A percentile compares a stretch with the other conserved stretches of the same genome.
phyloP scores from a whole-genome alignment of 371 early-diverging fungal genomes.

The Rhizopus sp. region DNA sequence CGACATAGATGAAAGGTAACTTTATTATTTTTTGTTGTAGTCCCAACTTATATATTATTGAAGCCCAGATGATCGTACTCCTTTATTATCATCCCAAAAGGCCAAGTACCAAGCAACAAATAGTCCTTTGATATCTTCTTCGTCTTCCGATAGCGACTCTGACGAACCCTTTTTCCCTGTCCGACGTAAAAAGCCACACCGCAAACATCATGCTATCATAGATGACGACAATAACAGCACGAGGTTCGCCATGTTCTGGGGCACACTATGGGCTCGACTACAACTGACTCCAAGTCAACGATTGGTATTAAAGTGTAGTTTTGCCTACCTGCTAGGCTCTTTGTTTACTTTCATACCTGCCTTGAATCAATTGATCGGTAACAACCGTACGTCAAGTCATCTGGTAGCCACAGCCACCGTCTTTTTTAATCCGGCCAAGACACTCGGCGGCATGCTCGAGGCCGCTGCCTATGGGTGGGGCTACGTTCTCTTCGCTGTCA shows the following conservation, averaged over 20 bases:
- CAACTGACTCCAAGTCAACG: constrained; percentile 32
- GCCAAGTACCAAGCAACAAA: constrained; percentile 14
- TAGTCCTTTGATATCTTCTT: constrained; percentile 6
- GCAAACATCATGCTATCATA: constrained; percentile 7
- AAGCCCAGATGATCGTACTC: constrained; percentile 22
- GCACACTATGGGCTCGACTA: background rate
- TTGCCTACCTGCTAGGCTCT: constrained; percentile 60
- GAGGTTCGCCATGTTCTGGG: background rate
- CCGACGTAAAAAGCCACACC: constrained; percentile 4
- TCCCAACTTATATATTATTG: background rate
- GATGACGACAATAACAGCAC: constrained; percentile 1
- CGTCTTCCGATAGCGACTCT: constrained; percentile 31
- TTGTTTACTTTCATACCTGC: constrained; percentile 60
- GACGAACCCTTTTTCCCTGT: constrained; percentile 39
- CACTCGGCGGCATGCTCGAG: constrained; percentile 70
- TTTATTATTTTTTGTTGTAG: background rate
- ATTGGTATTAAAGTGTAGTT: constrained; percentile 58
- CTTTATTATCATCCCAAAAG: constrained; percentile 23
- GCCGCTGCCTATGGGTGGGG: constrained; percentile 62
- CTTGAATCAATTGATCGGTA: constrained; percentile 44
- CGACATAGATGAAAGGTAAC: constrained; percentile 9
- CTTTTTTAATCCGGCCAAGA: constrained; percentile 71
- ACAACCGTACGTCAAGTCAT: constrained; percentile 55
- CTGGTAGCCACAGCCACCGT: constrained; percentile 66
- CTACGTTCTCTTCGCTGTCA: constrained; percentile 53